These are phyloP conservation scores for Cutaneotrichosporon cavernicola DNA, from an alignment of 1,284 basidiomycete species.

Conservation along the genomic window DNA sequence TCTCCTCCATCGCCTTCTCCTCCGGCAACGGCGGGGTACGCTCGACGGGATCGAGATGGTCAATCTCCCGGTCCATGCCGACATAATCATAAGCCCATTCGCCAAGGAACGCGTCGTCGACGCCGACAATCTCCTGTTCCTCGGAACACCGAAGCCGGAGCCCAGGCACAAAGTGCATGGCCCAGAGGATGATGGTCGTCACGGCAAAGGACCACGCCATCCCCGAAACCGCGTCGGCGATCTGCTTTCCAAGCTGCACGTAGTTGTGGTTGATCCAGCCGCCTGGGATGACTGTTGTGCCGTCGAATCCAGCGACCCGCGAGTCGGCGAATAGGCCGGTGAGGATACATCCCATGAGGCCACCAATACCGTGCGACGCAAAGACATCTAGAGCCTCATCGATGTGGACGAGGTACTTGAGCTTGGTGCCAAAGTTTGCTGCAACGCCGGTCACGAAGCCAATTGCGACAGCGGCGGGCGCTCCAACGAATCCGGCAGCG, in stretches of 20 bases:
- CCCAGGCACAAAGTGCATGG: constrained; percentile 89
- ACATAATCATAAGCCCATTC: constrained; percentile 88
- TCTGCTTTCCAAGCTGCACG: constrained; percentile 78
- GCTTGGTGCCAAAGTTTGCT: constrained; percentile 91
- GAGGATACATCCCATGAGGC: constrained; percentile 65
- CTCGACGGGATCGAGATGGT: constrained; percentile 10
- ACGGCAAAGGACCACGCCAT: constrained; percentile 76
- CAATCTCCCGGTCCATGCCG: constrained; percentile 62
- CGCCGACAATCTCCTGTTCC: constrained; percentile 84
- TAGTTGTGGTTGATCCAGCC: constrained; percentile 82
- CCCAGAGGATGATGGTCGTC: constrained; percentile 83
- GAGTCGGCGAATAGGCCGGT: constrained; percentile 86
- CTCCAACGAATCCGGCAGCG: constrained; percentile 81
- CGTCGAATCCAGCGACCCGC: constrained; percentile 81
- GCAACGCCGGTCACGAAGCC: constrained; percentile 78
- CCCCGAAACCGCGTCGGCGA: constrained; percentile 58
- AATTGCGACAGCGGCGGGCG: constrained; percentile 76
- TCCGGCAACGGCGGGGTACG: not conserved
- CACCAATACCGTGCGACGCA: constrained; percentile 84
- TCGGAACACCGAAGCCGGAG: constrained; percentile 74
- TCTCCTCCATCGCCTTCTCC: constrained; percentile 10
- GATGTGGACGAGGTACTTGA: constrained; percentile 67
- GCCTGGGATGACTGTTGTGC: constrained; percentile 67
- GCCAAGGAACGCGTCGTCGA: constrained; percentile 91
- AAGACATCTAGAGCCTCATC: constrained; percentile 75